Conservation (phyloP, 2,329 filamentous ascomycete genomes). For the Trichoderma atroviride region DNA sequence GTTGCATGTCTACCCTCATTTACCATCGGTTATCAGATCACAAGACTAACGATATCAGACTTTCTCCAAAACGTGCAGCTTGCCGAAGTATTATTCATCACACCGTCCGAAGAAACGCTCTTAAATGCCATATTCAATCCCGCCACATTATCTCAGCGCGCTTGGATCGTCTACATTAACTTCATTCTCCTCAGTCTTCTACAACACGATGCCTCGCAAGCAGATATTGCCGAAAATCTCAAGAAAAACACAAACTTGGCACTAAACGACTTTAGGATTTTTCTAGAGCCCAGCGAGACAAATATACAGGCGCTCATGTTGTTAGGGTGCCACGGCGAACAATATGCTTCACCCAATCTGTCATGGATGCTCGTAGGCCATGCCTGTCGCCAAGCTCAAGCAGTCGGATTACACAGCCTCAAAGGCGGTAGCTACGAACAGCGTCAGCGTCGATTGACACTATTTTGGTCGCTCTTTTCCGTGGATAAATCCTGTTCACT, state of each 20-base stretch:
- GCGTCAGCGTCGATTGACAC: conserved; percentile 12
- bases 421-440: neutral
- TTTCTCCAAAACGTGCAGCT: conserved; percentile 13
- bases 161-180: conserved; percentile 5
- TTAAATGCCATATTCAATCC: conserved; percentile 7
- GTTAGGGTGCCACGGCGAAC: conserved; percentile 9
- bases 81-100: conserved; percentile 1
- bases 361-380: conserved; percentile 25
- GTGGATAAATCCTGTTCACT: conserved; percentile 24
- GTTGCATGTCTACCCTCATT: neutral
- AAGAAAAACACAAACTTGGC: conserved; percentile 15
- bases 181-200: conserved; percentile 7
- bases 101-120: neutral
- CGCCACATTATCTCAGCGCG: neutral
- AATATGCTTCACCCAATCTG: conserved; percentile 20
- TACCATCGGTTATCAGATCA: no score
- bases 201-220: neutral
- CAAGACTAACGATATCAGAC: neutral
- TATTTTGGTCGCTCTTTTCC: conserved; percentile 23
- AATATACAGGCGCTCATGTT: conserved; percentile 22
- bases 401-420: neutral
- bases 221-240: neutral
- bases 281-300: conserved; percentile 19
- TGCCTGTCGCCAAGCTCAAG: conserved; percentile 22
- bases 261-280: conserved; percentile 15